Evolutionary conservation across 106 monocot species (phyloP).

Genomic region (Phalaenopsis equestris): DNA sequence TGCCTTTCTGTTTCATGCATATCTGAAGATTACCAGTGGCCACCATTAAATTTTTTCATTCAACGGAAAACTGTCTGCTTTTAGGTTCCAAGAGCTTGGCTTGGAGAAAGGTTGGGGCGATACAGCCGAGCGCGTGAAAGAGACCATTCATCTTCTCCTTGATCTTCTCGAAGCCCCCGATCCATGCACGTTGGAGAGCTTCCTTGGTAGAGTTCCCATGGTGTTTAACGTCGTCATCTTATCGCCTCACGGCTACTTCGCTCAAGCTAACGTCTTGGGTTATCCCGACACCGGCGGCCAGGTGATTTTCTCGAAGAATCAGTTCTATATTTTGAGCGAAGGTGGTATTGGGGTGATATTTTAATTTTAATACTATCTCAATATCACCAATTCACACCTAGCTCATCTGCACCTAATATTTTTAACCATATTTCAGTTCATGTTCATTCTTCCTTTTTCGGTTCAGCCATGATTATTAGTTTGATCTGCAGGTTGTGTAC

Average conservation of each 20-base stretch:
- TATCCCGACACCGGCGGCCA: slow-evolving; percentile 99
- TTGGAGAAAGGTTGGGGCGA: slow-evolving; percentile 98
- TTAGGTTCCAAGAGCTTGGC: slow-evolving; percentile 95
- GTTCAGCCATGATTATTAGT: background rate
- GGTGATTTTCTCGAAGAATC: slow-evolving; percentile 23
- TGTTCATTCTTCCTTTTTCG: no score
- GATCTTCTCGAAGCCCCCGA: slow-evolving; percentile 42
- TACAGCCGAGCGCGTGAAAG: slow-evolving; percentile 49
- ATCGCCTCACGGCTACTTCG: slow-evolving; percentile 97
- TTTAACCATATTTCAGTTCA: background rate
- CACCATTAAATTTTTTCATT: background rate
- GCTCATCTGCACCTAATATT: no score
- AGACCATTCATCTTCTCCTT: slow-evolving; percentile 62
- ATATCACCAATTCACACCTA: no score
- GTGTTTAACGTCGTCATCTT: slow-evolving; percentile 97
- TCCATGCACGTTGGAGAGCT: slow-evolving; percentile 75
- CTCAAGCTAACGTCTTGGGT: slow-evolving; percentile 92
- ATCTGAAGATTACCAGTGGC: background rate
- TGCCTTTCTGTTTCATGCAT: background rate
- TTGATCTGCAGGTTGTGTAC: slow-evolving; percentile 67
- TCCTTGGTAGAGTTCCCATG: slow-evolving; percentile 78
- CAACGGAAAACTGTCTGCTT: background rate
- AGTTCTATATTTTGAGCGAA: background rate
- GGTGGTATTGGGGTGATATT: no score
- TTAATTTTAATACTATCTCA: no score